phyloP scores from a whole-genome alignment of 805 yeast genomes.

The Starmerella riodocensis region DNA sequence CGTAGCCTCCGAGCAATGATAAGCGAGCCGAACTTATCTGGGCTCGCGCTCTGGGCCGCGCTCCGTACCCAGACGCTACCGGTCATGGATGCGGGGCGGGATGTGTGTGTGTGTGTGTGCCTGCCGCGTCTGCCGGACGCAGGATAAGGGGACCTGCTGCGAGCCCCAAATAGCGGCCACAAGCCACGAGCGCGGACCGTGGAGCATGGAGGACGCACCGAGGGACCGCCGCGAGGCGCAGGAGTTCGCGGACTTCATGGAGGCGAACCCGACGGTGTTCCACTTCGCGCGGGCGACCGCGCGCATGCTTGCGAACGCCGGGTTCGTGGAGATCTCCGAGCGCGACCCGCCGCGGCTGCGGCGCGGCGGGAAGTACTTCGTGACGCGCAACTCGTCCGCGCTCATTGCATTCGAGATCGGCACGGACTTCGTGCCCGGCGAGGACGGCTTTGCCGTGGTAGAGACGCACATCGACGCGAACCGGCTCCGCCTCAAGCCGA shows the following conservation, averaged over 20 bases:
- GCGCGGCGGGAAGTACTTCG: slow-evolving; percentile 55
- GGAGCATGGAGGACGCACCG: too few species aligned
- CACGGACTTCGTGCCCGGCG: slow-evolving; percentile 52
- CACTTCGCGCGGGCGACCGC: slow-evolving; percentile 30
- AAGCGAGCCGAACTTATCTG: too few species aligned
- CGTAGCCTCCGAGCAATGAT: too few species aligned
- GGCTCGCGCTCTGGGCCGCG: too few species aligned
- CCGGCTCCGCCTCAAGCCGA: slow-evolving; percentile 73
- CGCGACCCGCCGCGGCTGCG: slow-evolving; percentile 34
- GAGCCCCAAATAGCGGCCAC: too few species aligned
- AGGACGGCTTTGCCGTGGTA: slow-evolving; percentile 73
- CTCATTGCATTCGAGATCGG: slow-evolving; percentile 63
- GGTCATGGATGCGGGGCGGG: too few species aligned
- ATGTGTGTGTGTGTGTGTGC: too few species aligned
- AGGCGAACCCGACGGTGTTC: slow-evolving; percentile 57
- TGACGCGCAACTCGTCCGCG: slow-evolving; percentile 54
- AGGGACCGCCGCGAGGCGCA: not conserved
- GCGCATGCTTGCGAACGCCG: slow-evolving; percentile 39
- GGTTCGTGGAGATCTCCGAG: slow-evolving; percentile 65
- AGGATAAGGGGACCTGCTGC: too few species aligned
- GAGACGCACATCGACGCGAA: slow-evolving; percentile 98
- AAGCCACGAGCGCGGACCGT: too few species aligned
- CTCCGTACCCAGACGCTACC: too few species aligned
- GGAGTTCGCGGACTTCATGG: slow-evolving; percentile 45
- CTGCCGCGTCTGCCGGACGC: too few species aligned